Percentiles rank a stretch among this genome's conserved stretches.
Conservation (phyloP, 768 basidiomycete genomes). For the Leucocoprinus birnbaumii region DNA sequence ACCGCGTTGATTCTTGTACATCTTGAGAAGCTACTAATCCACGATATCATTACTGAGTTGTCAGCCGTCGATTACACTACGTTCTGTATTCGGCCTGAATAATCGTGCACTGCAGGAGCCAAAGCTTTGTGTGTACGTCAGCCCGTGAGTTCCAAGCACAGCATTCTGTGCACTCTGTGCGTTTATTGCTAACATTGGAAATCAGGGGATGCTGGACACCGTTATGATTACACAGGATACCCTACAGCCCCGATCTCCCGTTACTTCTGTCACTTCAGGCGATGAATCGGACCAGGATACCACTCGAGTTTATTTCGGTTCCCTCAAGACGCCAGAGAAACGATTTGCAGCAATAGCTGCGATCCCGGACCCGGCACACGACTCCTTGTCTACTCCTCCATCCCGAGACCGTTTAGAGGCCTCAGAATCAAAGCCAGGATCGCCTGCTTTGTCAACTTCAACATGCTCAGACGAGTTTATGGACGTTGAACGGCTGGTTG, state of each 20-base stretch:
- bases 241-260: slow-evolving; percentile 19
- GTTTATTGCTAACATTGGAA: not conserved
- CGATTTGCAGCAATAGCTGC: slow-evolving; percentile 33
- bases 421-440: slow-evolving; percentile 20
- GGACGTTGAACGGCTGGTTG: slow-evolving; percentile 25
- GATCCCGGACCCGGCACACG: slow-evolving; percentile 8
- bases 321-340: slow-evolving; percentile 52
- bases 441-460: slow-evolving; percentile 15
- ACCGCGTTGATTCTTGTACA: not conserved
- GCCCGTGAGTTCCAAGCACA: not conserved
- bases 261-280: slow-evolving; percentile 30
- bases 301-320: slow-evolving; percentile 48
- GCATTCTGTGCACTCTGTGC: too few relatives aligned
- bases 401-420: slow-evolving; percentile 1
- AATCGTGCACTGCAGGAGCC: too few relatives aligned
- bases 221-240: slow-evolving; percentile 4
- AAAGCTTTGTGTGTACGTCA: too few relatives aligned
- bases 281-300: slow-evolving; percentile 41
- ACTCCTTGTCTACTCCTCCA: slow-evolving; percentile 22
- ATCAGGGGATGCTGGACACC: slow-evolving; percentile 16
- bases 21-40: not conserved
- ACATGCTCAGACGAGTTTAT: slow-evolving; percentile 24
- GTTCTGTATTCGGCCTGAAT: too few relatives aligned
- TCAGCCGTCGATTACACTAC: too few relatives aligned
- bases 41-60: too few relatives aligned